Evolutionary conservation across 2,329 filamentous ascomycete genomes (phyloP).

Genomic region (Albifimbria verrucaria): DNA sequence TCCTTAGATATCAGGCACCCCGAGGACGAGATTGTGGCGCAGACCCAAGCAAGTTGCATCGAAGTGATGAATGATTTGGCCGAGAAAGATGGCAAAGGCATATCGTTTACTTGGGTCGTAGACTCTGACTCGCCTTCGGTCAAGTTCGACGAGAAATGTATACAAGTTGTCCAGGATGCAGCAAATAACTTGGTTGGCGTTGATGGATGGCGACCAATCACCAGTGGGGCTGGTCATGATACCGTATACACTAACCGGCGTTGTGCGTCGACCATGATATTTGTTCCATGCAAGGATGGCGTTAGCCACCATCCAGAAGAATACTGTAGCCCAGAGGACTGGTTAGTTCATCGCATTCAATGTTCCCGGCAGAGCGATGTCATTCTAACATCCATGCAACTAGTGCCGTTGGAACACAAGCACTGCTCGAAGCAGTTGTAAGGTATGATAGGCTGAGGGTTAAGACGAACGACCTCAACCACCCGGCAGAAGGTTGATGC

Average conservation of each 20-base stretch:
- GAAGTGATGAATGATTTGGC: too few species aligned
- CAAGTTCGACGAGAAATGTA: constrained; percentile 60
- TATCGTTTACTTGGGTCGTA: constrained; percentile 52
- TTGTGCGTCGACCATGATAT: constrained; percentile 30
- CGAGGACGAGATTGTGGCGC: constrained; percentile 48
- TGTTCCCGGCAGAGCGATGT: neutral
- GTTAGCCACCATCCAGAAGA: constrained; percentile 20
- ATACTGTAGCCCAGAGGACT: constrained; percentile 20
- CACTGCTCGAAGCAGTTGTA: neutral
- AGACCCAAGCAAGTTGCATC: constrained; percentile 44
- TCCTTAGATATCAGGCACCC: constrained; percentile 61
- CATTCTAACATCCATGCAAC: neutral
- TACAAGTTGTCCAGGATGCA: constrained; percentile 53
- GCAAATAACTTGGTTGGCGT: too few species aligned
- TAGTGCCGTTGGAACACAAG: neutral
- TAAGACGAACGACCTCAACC: neutral
- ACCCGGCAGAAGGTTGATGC: neutral
- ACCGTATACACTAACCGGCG: constrained; percentile 26
- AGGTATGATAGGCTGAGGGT: neutral
- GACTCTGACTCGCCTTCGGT: constrained; percentile 57
- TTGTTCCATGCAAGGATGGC: constrained; percentile 26
- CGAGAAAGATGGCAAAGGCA: constrained; percentile 41
- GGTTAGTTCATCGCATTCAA: neutral
- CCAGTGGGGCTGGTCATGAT: constrained; percentile 31
- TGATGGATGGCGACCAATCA: too few species aligned